Base-by-base conservation (phyloP, 2,329 filamentous ascomycete species). In the Nectriaceae sp. region DNA sequence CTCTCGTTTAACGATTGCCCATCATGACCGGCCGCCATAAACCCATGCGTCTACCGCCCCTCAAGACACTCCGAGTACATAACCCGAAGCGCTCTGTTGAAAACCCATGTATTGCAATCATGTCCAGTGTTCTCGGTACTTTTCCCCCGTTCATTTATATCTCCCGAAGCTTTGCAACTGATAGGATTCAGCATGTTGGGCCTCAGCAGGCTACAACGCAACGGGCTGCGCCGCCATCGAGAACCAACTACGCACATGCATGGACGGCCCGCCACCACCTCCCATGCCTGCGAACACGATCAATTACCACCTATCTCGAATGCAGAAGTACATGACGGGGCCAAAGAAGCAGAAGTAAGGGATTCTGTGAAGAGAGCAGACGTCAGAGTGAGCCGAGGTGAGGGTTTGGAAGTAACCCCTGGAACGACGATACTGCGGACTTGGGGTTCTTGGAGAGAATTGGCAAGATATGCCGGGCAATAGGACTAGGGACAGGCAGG, bases 221-320 rank as follows among this genome's bases (percentile, higher is more conserved):
- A 65, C 76, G 11, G 82, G 82, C 31, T 87, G 83, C 66, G 75
- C 75, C 20, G 74, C 75, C 36, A 65, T 87, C 56, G 83, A 87
- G 69, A 75, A 76, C 47, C 75, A 82, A 44, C 73, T 88, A 50
- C 79, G 85, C 21, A 69, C 71, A 24, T 88, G 84, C 73, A 96
- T 97, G 90, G 93, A 97, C 75, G 81, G 81, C 47, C 85, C 87
- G 54, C 83, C 64, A 77, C 76, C 68, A 50, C 61, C 71, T 37
- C 61, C 71, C 11, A 65, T 69, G 43, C 64, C 68, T 24, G 82
- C 83, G 67, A 90, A 86, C 75, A 93, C 85, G 69, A 91, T 97
- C 82, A 97, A 97, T 74, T 92, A 92, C 77, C 92, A 97, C 69
- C 76, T 97, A 37, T 81, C 82, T 57, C 83, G 94, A 76, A 95